Base-by-base conservation (phyloP, 805 yeast species). In the Yarrowia sp. region DNA sequence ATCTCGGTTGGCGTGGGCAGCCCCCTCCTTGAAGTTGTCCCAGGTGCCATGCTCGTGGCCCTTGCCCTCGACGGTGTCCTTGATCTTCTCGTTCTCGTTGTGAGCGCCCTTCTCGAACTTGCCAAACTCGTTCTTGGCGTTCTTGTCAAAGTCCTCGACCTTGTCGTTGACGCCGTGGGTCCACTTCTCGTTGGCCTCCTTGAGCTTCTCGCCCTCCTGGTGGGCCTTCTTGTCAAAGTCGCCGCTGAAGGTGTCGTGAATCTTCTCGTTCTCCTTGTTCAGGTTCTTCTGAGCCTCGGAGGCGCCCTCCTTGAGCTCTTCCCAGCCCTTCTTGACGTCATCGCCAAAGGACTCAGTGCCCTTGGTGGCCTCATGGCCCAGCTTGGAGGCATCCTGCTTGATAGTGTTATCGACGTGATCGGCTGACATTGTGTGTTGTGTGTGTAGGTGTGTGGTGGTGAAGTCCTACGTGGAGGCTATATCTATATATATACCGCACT, bases 211-310 rank as follows among this genome's bases (percentile, higher is more conserved):
- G 41, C 25, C 41, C n/a, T 33, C 29, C 38, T 21, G 2, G 22
- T 60, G 25, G 18, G 35, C 47, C 47, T 53, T 33, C 47, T 53
- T 53, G 33, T 53, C 47, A 16, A 53, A 35, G 25, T 53, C 60
- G 8, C 55, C 36, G 16, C 25, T 18, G 29, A 47, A 47, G 29
- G 55, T 47, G 21, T 53, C 47, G 16, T 36, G 60, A 8, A 33
- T 25, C 60, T 53, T 35, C 47, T 53, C 16, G 35, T 53, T 35
- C 25, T 39, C 51, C 38, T 56, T 39, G 39, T 39, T 10, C 22
- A 56, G 27, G 9, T 56, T 44, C 27, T 56, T 25, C n/a, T 31
- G 36, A 13, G 42, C 42, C 2, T 24, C 31, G 4, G 24, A 10
- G 16, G 58, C 58, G 7, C 22, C 35, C 9, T 51, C 42, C 42